Evolutionary conservation across 2,329 filamentous ascomycete genomes (phyloP), one percentile per base, ranked within the genome.

Genomic region (Colletotrichum viniferum): DNA sequence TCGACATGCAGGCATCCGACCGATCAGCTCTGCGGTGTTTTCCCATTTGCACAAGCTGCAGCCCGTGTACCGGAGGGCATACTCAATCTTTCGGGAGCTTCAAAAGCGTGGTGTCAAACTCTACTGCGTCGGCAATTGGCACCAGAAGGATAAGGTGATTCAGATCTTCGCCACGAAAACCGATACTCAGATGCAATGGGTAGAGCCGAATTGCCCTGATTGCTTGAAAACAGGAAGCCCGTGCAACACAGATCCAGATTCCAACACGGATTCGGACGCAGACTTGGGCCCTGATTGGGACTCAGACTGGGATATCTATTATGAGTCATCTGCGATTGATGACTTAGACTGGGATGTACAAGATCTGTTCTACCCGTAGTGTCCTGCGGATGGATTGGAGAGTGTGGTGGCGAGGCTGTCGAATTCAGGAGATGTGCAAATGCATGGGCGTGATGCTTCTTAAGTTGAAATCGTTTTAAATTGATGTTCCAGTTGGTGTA

Each of bases 381-480:
- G 0, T 0, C 3, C 43, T 13, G 9, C 2, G 10, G 5, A 1
- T 4, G 6, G 3, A 4, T 7, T 1, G 0, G 10, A 48, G 10
- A 13, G n/a, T 48, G 10, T 1, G 1, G 5, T 1, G 38, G 18
- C 5, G 18, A 12, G 8, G 18, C 5, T n/a, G 18, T 43, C 18
- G 18, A 43, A 6, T 0, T 18, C 1, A 43, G 8, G 8, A 43
- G 8, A 43, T 9, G 9, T n/a, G 38, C 1, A 43, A 43, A 43
- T 4, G 16, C 9, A 3, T n/a, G 18, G 16, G 16, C 2, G 7
- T 38, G 36, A 36, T 5, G 16, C 36, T 8, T 1, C 0, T 2
- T 18, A 5, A 38, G 16, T 38, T 1, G 8, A 38, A 38, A 38
- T 1, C 1, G 2, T 18, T 43, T 38, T 8, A 12, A 12, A 5